Conservation (phyloP, 2,329 filamentous ascomycete genomes). For the Colletotrichum kahawae region DNA sequence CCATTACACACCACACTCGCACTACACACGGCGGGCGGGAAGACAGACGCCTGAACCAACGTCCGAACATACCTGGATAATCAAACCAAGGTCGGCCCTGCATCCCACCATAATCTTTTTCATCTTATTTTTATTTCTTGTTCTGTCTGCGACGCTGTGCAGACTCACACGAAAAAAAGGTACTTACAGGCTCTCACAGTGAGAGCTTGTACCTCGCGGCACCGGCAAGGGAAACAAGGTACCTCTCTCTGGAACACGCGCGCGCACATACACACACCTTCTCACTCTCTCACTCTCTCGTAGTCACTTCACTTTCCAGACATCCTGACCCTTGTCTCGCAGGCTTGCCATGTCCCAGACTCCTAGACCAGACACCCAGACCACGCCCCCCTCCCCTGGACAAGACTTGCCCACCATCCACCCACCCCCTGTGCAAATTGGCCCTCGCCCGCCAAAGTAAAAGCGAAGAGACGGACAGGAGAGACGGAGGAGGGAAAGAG, state of each 20-base stretch:
- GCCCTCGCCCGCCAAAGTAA: not conserved
- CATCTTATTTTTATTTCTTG: not conserved
- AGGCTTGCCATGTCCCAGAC: constrained; percentile 11
- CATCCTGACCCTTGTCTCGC: constrained; percentile 5
- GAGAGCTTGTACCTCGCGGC: not conserved
- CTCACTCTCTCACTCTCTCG: not conserved
- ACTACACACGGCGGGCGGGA: not conserved
- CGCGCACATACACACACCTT: not conserved
- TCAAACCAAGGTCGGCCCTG: constrained; percentile 18
- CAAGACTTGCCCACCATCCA: not conserved
- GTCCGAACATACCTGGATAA: constrained; percentile 14
- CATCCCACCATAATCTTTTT: not conserved
- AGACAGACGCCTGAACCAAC: constrained; percentile 1
- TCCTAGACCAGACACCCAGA: not conserved
- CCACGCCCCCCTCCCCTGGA: not conserved
- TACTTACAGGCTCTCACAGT: not conserved
- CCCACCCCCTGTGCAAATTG: constrained; percentile 18
- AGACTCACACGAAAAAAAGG: not conserved
- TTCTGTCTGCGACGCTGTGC: not conserved
- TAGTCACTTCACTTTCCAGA: not conserved
- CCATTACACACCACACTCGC: not conserved
- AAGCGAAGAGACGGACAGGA: not conserved
- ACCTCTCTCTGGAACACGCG: not conserved
- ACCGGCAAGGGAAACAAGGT: not conserved
- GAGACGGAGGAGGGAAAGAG: not conserved